Percentiles rank a stretch among this genome's conserved stretches.
These are phyloP conservation scores for Fusarium albosuccineum DNA, from an alignment of 2,329 filamentous ascomycete genomes.

Conservation along the genomic window DNA sequence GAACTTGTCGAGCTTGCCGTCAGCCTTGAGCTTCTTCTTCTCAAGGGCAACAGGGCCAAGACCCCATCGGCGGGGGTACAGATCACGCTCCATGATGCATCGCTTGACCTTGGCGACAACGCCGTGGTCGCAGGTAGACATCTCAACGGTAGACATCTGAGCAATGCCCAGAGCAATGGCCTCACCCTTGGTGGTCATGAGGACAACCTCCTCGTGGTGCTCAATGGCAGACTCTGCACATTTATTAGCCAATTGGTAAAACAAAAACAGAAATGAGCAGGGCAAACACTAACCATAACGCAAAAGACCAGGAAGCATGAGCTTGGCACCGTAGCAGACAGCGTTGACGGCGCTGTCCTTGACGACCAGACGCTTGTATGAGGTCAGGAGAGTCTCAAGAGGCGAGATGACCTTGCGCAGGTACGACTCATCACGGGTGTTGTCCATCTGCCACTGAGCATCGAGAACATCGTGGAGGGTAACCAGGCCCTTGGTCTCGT, in stretches of 20 bases:
- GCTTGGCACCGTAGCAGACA: conserved; percentile 97
- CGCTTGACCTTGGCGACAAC: conserved; percentile 99
- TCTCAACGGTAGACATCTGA: conserved; percentile 97
- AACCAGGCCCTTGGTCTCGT: conserved; percentile 88
- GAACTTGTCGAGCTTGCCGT: conserved; percentile 98
- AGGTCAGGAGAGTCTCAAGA: conserved; percentile 89
- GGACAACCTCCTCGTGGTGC: conserved; percentile 93
- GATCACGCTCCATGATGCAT: conserved; percentile 99
- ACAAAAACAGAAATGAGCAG: not conserved
- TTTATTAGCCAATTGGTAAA: conserved; percentile 44
- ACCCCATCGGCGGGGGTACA: conserved; percentile 97
- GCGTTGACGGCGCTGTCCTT: conserved; percentile 90
- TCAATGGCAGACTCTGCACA: conserved; percentile 85
- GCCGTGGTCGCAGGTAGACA: conserved; percentile 96
- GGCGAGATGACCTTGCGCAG: conserved; percentile 92
- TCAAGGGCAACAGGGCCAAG: conserved; percentile 91
- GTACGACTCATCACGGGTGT: conserved; percentile 93
- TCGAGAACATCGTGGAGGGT: conserved; percentile 90
- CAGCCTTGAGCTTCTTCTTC: conserved; percentile 99
- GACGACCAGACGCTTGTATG: conserved; percentile 97
- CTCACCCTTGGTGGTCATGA: conserved; percentile 99
- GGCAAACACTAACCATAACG: conserved; percentile 77
- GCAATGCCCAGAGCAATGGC: conserved; percentile 96
- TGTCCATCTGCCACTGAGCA: conserved; percentile 96
- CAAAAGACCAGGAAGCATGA: conserved; percentile 97